Percentiles rank a stretch among this genome's conserved stretches.
phyloP scores from a whole-genome alignment of 192 early-diverging fungal genomes.

The Haplosporangium gracile region DNA sequence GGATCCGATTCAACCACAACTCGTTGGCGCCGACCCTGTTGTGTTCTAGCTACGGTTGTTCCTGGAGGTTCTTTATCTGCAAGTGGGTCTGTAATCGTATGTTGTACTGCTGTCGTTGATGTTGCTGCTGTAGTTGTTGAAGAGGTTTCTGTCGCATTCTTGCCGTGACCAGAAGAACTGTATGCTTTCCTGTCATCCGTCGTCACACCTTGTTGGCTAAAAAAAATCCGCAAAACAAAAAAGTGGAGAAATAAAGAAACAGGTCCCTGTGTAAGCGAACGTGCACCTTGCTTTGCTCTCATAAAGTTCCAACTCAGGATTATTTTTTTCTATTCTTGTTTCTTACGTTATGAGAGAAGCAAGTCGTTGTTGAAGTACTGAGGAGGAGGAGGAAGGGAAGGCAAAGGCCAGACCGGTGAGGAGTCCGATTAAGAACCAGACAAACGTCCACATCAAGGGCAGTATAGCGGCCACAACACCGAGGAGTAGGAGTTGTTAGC shows the following conservation, averaged over 20 bases:
- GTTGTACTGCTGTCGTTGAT: background rate
- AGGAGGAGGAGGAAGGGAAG: background rate
- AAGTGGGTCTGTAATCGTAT: background rate
- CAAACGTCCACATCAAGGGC: slow-evolving; percentile 31
- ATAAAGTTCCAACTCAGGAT: background rate
- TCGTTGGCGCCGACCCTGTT: background rate
- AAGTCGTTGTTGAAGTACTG: background rate
- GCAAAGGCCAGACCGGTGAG: slow-evolving; percentile 29
- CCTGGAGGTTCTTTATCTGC: background rate
- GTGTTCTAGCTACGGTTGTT: background rate
- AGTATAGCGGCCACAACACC: background rate
- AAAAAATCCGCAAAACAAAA: too few relatives aligned
- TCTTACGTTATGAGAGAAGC: slow-evolving; percentile 1
- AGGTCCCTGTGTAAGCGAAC: background rate
- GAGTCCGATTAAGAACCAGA: slow-evolving; percentile 38
- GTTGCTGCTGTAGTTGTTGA: background rate
- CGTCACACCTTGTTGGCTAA: slow-evolving; percentile 5
- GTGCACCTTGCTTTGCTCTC: background rate
- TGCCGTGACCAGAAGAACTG: background rate
- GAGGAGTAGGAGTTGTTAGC: background rate
- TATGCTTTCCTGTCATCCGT: background rate
- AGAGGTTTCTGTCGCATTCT: background rate
- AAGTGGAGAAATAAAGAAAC: background rate
- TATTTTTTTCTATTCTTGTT: background rate
- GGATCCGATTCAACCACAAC: background rate